Evolutionary conservation across 495 filamentous ascomycete species (phyloP).

Genomic region (Lophiotrema nucula): DNA sequence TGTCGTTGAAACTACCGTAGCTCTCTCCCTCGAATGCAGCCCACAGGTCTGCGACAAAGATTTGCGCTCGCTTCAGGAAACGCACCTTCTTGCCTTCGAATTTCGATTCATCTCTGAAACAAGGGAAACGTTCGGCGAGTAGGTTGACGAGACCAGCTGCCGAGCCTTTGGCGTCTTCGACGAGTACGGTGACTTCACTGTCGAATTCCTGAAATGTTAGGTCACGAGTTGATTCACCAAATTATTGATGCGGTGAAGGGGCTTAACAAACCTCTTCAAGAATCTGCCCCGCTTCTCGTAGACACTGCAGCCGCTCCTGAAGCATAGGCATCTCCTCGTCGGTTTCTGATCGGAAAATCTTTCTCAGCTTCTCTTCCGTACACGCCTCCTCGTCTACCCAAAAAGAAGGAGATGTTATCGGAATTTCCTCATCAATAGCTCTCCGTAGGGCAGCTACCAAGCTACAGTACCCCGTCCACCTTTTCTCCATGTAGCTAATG

Average conservation of each 20-base stretch:
- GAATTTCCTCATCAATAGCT: constrained; percentile 91
- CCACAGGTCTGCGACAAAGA: constrained; percentile 92
- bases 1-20: constrained; percentile 84
- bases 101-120: constrained; percentile 75
- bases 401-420: constrained; percentile 83
- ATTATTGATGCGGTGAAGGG: neutral
- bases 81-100: constrained; percentile 75
- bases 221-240: constrained; percentile 1
- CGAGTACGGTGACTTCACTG: constrained; percentile 69
- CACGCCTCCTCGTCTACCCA: constrained; percentile 79
- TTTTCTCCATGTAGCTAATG: constrained; percentile 73
- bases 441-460: constrained; percentile 82
- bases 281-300: constrained; percentile 81
- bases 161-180: constrained; percentile 73
- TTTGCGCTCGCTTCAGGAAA: constrained; percentile 91
- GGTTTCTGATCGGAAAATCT: constrained; percentile 84
- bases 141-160: constrained; percentile 82
- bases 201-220: constrained; percentile 67
- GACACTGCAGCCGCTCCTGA: constrained; percentile 69
- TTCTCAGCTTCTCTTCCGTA: constrained; percentile 66
- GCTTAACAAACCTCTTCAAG: constrained; percentile 69
- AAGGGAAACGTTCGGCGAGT: constrained; percentile 73
- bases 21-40: constrained; percentile 81
- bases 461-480: constrained; percentile 95
- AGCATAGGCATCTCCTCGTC: constrained; percentile 86